Conservation (phyloP, 139 green algal genomes). For the Monoraphidium neglectum region DNA sequence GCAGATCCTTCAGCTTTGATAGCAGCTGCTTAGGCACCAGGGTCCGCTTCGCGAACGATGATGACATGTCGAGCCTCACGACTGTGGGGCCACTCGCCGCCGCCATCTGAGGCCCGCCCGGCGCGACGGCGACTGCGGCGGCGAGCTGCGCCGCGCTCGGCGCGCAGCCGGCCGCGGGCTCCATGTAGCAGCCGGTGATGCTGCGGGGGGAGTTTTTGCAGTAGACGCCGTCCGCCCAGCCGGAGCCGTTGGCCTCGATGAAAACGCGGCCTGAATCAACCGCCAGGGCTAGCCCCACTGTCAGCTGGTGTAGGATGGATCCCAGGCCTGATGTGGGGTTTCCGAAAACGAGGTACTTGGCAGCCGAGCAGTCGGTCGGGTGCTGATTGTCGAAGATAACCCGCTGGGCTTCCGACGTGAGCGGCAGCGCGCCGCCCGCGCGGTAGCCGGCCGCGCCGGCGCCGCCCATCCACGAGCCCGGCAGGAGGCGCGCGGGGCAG, state of each 20-base stretch:
- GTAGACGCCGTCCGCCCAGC: not conserved
- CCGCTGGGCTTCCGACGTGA: no score
- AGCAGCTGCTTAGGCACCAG: not conserved
- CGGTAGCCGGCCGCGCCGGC: no score
- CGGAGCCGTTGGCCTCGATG: slow-evolving; percentile 8
- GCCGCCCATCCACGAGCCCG: no score
- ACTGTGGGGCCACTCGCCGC: not conserved
- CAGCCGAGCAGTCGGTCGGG: no score
- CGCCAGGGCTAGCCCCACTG: no score
- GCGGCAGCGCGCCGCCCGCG: no score
- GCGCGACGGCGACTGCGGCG: not conserved
- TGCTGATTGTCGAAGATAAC: no score
- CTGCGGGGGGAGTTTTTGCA: slow-evolving; percentile 3
- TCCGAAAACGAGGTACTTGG: no score
- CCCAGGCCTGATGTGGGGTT: no score
- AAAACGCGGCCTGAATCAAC: slow-evolving; percentile 23
- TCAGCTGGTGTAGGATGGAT: no score
- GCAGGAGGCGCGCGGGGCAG: no score
- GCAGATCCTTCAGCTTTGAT: not conserved
- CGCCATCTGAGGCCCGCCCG: not conserved
- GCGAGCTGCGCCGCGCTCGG: not conserved
- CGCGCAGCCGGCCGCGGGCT: not conserved
- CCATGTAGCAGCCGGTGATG: slow-evolving; percentile 35
- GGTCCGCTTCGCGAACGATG: not conserved
- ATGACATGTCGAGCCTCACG: not conserved